phyloP scores from a whole-genome alignment of 352 stramenopile genomes.

The Pythium aquatile region DNA sequence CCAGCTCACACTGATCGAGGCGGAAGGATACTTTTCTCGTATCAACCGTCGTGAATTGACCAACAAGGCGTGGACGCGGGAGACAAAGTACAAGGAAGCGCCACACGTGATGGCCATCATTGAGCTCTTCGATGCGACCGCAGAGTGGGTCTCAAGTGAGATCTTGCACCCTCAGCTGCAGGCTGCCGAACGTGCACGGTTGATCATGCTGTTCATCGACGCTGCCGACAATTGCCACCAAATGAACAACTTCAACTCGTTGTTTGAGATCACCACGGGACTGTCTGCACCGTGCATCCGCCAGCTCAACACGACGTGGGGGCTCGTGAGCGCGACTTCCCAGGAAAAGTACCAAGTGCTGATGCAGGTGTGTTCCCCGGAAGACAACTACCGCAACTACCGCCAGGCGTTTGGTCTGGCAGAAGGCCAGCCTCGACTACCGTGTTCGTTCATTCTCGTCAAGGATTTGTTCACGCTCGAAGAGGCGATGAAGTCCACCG shows the following conservation, averaged over 20 bases:
- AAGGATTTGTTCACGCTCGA: slow-evolving; percentile 89
- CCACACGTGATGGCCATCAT: slow-evolving; percentile 83
- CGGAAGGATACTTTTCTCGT: slow-evolving; percentile 68
- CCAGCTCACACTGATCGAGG: slow-evolving; percentile 80
- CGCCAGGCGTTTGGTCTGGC: slow-evolving; percentile 75
- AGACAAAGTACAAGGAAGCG: slow-evolving; percentile 77
- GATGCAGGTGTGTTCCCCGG: slow-evolving; percentile 74
- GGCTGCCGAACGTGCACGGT: slow-evolving; percentile 71
- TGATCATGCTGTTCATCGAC: slow-evolving; percentile 86
- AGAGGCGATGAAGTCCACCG: slow-evolving; percentile 81
- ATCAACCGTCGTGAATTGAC: slow-evolving; percentile 77
- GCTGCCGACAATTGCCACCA: slow-evolving; percentile 77
- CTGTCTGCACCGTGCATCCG: slow-evolving; percentile 79
- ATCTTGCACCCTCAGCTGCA: slow-evolving; percentile 85
- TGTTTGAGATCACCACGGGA: slow-evolving; percentile 81
- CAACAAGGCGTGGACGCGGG: slow-evolving; percentile 85
- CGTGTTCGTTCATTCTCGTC: slow-evolving; percentile 84
- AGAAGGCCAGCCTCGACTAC: slow-evolving; percentile 72
- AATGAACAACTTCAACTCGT: slow-evolving; percentile 90
- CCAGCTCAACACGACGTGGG: slow-evolving; percentile 84
- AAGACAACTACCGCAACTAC: slow-evolving; percentile 88
- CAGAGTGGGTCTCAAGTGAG: slow-evolving; percentile 87
- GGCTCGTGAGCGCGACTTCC: slow-evolving; percentile 53
- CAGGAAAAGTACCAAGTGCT: slow-evolving; percentile 83
- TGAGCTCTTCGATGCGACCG: slow-evolving; percentile 82